phyloP scores from a whole-genome alignment of 2,329 filamentous ascomycete species.

The Monosporascus sp. region DNA sequence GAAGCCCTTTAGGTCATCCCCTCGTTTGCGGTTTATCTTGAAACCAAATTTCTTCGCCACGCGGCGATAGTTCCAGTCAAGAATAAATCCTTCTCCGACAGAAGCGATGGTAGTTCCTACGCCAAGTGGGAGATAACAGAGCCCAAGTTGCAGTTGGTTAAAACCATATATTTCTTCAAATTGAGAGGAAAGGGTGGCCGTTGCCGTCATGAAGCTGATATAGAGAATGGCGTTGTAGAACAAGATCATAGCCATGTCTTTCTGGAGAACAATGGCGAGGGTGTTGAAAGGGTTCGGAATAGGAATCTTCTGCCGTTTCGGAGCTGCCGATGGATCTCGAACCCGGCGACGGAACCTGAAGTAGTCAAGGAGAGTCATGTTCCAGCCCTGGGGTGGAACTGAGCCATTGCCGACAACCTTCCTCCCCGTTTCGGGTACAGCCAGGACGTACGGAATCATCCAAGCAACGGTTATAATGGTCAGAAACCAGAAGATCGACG shows the following conservation, averaged over 20 bases:
- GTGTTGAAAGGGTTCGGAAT: slow-evolving; percentile 54
- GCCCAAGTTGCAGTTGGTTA: slow-evolving; percentile 44
- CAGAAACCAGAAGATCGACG: slow-evolving; percentile 66
- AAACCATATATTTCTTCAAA: slow-evolving; percentile 47
- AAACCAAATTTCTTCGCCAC: slow-evolving; percentile 58
- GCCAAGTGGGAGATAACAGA: slow-evolving; percentile 51
- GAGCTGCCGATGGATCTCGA: slow-evolving; percentile 27
- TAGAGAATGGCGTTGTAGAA: slow-evolving; percentile 50
- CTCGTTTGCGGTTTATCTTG: slow-evolving; percentile 52
- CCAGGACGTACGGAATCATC: slow-evolving; percentile 48
- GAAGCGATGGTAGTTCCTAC: slow-evolving; percentile 43
- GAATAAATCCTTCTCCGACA: slow-evolving; percentile 49
- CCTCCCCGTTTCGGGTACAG: slow-evolving; percentile 55
- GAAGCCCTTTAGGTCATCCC: slow-evolving; percentile 44
- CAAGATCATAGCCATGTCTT: slow-evolving; percentile 50
- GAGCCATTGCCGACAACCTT: slow-evolving; percentile 60
- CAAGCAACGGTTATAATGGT: slow-evolving; percentile 47
- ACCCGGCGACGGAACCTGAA: slow-evolving; percentile 30
- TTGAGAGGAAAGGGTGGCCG: slow-evolving; percentile 47
- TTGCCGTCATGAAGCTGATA: slow-evolving; percentile 48
- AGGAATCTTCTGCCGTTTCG: slow-evolving; percentile 36
- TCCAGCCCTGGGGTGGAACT: slow-evolving; percentile 51
- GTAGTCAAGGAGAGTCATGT: slow-evolving; percentile 50
- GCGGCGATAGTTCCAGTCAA: slow-evolving; percentile 66
- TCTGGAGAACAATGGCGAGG: slow-evolving; percentile 48